Conservation (phyloP, 2,329 filamentous ascomycete species). For the Aspergillus puulaauensis region DNA sequence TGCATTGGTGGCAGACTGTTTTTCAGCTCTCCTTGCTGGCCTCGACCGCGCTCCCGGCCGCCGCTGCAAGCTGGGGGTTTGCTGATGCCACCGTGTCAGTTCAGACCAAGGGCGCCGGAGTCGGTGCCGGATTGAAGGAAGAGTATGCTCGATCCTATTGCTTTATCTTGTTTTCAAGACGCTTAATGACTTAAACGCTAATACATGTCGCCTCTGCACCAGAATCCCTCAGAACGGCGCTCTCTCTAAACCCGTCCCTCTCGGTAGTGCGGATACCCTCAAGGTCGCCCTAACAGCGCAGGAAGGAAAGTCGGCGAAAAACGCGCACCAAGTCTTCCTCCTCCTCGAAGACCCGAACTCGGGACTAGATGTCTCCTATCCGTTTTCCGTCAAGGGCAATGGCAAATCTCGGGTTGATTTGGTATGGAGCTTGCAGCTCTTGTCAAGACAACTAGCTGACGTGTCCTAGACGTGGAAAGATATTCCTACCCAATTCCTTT, state of each 20-base stretch:
- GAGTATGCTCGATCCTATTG: slow-evolving; percentile 43
- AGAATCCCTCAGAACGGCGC: slow-evolving; percentile 62
- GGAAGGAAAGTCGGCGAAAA: slow-evolving; percentile 74
- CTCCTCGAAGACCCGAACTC: slow-evolving; percentile 71
- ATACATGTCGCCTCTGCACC: slow-evolving; percentile 1
- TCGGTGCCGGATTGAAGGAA: slow-evolving; percentile 55
- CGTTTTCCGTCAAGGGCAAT: slow-evolving; percentile 78
- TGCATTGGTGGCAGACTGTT: slow-evolving; percentile 38
- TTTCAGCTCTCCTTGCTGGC: slow-evolving; percentile 39
- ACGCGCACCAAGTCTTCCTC: slow-evolving; percentile 92
- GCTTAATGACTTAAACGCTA: not conserved
- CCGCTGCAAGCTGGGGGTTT: slow-evolving; percentile 60
- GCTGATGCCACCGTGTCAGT: slow-evolving; percentile 63
- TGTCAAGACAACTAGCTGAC: slow-evolving; percentile 15
- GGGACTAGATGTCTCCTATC: slow-evolving; percentile 83
- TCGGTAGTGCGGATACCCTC: slow-evolving; percentile 70
- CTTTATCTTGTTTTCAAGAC: not conserved
- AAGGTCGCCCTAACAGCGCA: slow-evolving; percentile 80
- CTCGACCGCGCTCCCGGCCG: slow-evolving; percentile 37
- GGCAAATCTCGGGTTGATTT: slow-evolving; percentile 84
- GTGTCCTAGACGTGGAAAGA: slow-evolving; percentile 75
- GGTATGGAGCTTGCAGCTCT: slow-evolving; percentile 53
- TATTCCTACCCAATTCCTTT: slow-evolving; percentile 78
- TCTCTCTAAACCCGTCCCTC: slow-evolving; percentile 61
- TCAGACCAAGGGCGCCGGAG: slow-evolving; percentile 59